phyloP scores from a whole-genome alignment of 495 filamentous ascomycete genomes.

The Tirmania nivea region DNA sequence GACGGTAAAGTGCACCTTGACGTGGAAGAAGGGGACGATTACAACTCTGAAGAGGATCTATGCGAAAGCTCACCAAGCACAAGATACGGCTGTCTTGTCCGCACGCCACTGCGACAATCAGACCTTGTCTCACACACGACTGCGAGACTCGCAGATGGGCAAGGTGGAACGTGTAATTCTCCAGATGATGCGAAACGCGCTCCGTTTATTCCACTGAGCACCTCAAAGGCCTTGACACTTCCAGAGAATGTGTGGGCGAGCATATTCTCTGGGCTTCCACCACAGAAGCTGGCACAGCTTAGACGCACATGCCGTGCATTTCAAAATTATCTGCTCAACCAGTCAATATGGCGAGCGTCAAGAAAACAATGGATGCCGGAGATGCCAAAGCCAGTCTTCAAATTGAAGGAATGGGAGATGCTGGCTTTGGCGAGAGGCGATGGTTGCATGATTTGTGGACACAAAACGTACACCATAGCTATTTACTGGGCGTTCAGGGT shows the following conservation, averaged over 20 bases:
- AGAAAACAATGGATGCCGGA: constrained; percentile 23
- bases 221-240: constrained; percentile 18
- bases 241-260: constrained; percentile 9
- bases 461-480: constrained; percentile 1
- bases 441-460: constrained; percentile 27
- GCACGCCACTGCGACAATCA: no score
- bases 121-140: no score
- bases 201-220: constrained; percentile 18
- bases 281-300: constrained; percentile 9
- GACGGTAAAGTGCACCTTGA: constrained; percentile 1
- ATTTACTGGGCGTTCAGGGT: constrained; percentile 39
- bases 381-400: constrained; percentile 26
- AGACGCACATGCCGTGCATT: constrained; percentile 5
- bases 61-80: neutral
- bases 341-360: constrained; percentile 27
- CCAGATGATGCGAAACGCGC: neutral
- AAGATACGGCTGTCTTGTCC: neutral
- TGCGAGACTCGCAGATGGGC: neutral
- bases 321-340: constrained; percentile 21
- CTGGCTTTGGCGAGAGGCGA: constrained; percentile 25
- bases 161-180: neutral
- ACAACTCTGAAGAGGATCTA: constrained; percentile 1
- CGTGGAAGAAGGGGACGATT: constrained; percentile 2
- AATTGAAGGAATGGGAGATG: constrained; percentile 27
- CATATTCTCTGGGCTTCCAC: constrained; percentile 8